Percentiles rank a stretch among this genome's conserved stretches.
phyloP scores from a whole-genome alignment of 2,329 filamentous ascomycete genomes.

The Fusarium nodosum region DNA sequence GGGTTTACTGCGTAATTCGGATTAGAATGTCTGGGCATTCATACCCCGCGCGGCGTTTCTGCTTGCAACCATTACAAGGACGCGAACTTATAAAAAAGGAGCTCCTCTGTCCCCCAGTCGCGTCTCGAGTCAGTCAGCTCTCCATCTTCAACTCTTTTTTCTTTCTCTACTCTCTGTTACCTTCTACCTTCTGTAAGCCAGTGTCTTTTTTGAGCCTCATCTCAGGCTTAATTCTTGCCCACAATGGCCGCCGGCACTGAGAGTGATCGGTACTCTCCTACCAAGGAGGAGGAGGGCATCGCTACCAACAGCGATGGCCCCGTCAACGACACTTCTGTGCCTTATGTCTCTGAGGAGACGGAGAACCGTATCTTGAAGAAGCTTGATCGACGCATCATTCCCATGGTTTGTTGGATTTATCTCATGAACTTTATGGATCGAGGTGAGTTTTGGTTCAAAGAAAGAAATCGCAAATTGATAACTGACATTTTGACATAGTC shows the following conservation, averaged over 20 bases:
- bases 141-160: slow-evolving; percentile 16
- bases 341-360: slow-evolving; percentile 39
- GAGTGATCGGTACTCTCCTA: slow-evolving; percentile 25
- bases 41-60: slow-evolving; percentile 25
- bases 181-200: not conserved
- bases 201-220: not conserved
- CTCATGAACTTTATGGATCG: slow-evolving; percentile 56
- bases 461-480: accelerated
- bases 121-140: slow-evolving; percentile 12
- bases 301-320: slow-evolving; percentile 31
- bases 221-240: not conserved
- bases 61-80: slow-evolving; percentile 24
- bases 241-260: slow-evolving; percentile 19
- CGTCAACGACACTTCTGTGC: slow-evolving; percentile 27
- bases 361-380: slow-evolving; percentile 49
- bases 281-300: slow-evolving; percentile 30
- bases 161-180: not conserved
- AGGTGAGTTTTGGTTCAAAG: slow-evolving; percentile 36
- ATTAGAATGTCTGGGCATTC: slow-evolving; percentile 38
- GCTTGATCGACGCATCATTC: slow-evolving; percentile 53
- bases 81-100: slow-evolving; percentile 28
- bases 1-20: slow-evolving; percentile 32
- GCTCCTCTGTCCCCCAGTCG: slow-evolving; percentile 12
- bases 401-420: slow-evolving; percentile 53
- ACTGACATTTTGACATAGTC: slow-evolving; percentile 58